phyloP scores from a whole-genome alignment of 139 green algal species.

The Picochlorum sp. region DNA sequence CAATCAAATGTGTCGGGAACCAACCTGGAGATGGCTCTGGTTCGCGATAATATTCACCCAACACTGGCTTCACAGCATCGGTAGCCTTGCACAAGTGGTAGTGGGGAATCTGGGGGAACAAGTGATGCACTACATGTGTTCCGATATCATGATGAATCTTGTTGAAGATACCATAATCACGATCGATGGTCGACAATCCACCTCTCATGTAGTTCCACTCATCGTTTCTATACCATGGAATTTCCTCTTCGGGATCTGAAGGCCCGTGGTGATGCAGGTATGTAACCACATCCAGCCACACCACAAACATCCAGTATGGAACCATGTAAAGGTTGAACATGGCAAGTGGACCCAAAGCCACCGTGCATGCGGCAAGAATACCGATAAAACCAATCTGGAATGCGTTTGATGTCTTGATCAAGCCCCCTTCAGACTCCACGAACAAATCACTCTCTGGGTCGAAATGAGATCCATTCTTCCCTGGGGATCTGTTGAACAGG shows the following conservation, averaged over 20 bases:
- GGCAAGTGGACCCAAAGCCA: slow-evolving; percentile 51
- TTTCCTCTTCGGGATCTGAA: slow-evolving; percentile 52
- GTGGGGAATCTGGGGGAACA: slow-evolving; percentile 93
- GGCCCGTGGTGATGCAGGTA: slow-evolving; percentile 93
- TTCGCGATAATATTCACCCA: slow-evolving; percentile 87
- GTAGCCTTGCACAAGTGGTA: slow-evolving; percentile 87
- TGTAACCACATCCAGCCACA: slow-evolving; percentile 92
- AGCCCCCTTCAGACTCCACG: slow-evolving; percentile 26
- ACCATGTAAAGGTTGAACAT: slow-evolving; percentile 88
- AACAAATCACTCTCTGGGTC: slow-evolving; percentile 86
- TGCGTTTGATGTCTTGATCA: slow-evolving; percentile 65
- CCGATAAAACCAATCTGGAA: slow-evolving; percentile 73
- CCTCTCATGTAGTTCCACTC: slow-evolving; percentile 91
- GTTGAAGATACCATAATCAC: slow-evolving; percentile 95
- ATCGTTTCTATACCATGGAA: slow-evolving; percentile 87
- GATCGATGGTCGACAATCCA: slow-evolving; percentile 82
- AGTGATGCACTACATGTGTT: slow-evolving; percentile 90
- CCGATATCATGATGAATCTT: slow-evolving; percentile 96
- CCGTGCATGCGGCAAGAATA: slow-evolving; percentile 58
- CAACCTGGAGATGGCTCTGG: slow-evolving; percentile 46
- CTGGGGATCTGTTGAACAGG: slow-evolving; percentile 67
- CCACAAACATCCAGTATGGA: slow-evolving; percentile 80
- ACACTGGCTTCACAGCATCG: slow-evolving; percentile 77
- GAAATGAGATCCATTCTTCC: slow-evolving; percentile 84
- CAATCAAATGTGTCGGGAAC: slow-evolving; percentile 71